Evolutionary conservation across 352 stramenopile species (phyloP).

Genomic region (Chrysophaeum taylorii): DNA sequence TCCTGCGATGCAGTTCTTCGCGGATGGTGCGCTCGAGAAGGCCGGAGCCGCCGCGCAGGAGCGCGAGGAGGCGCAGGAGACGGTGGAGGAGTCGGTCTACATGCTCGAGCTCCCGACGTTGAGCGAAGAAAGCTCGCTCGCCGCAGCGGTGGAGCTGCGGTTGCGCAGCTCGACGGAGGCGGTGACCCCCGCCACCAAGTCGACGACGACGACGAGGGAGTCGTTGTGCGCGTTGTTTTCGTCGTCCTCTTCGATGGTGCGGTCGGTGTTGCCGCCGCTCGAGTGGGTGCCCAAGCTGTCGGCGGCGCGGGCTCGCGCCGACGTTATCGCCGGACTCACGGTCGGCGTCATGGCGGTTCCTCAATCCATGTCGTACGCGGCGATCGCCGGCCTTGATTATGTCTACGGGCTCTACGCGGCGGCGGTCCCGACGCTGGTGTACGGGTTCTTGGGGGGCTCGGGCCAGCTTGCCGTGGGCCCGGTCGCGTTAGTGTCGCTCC

Average conservation of each 20-base stretch:
- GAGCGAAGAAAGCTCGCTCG: neutral
- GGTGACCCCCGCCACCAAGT: neutral
- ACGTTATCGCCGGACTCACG: constrained; percentile 39
- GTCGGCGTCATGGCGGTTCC: constrained; percentile 76
- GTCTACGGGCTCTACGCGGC: constrained; percentile 75
- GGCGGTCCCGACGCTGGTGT: constrained; percentile 63
- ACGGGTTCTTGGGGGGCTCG: constrained; percentile 63
- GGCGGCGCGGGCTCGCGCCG: no score
- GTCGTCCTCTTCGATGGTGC: no score
- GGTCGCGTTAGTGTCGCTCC: constrained; percentile 52
- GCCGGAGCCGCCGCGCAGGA: neutral
- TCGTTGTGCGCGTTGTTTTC: no score
- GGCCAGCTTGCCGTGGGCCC: constrained; percentile 62
- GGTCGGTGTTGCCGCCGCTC: no score
- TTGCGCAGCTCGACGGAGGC: neutral
- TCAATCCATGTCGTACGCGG: constrained; percentile 74
- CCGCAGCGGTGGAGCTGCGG: neutral
- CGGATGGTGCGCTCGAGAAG: neutral
- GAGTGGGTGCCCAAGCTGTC: no score
- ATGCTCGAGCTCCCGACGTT: constrained; percentile 1
- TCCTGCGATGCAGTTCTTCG: constrained; percentile 3
- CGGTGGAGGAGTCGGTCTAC: neutral
- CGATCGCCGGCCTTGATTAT: constrained; percentile 65
- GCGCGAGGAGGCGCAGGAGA: neutral
- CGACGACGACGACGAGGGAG: neutral